phyloP scores from a whole-genome alignment of 2,329 filamentous ascomycete genomes.

The Penicillium sp. region DNA sequence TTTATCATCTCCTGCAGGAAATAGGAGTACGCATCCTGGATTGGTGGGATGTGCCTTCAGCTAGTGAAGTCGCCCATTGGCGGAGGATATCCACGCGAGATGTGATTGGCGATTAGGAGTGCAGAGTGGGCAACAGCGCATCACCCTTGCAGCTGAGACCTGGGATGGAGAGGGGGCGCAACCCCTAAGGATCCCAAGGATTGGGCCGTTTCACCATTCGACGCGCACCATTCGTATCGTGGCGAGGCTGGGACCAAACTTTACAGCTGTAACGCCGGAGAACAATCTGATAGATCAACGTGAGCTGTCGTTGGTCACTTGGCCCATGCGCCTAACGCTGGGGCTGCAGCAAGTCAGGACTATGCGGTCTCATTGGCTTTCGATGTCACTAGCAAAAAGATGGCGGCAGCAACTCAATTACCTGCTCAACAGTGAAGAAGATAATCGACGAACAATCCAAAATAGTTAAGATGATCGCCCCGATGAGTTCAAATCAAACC shows the following conservation, averaged over 20 bases:
- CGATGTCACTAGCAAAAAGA: slow-evolving; percentile 1
- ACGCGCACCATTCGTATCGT: slow-evolving; percentile 15
- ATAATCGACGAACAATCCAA: background rate
- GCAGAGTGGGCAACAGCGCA: background rate
- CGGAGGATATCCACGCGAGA: background rate
- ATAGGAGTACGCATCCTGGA: background rate
- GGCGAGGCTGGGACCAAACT: slow-evolving; percentile 11
- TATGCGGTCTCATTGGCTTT: slow-evolving; percentile 8
- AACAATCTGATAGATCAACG: slow-evolving; percentile 32
- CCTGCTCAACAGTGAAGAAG: background rate
- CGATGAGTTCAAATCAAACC: background rate
- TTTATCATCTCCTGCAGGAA: slow-evolving; percentile 3
- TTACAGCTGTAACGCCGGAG: slow-evolving; percentile 10
- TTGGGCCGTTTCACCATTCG: slow-evolving; percentile 13
- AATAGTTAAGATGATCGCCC: background rate
- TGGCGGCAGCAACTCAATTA: slow-evolving; percentile 27
- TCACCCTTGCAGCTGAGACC: slow-evolving; percentile 5
- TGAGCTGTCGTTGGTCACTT: slow-evolving; percentile 26
- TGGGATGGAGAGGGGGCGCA: background rate
- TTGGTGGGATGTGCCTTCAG: background rate
- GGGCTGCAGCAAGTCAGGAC: slow-evolving; percentile 11
- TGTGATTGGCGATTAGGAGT: background rate
- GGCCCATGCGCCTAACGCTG: slow-evolving; percentile 19
- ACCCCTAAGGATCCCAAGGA: background rate
- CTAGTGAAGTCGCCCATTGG: background rate